These are phyloP conservation scores for Quercus lobata DNA, from an alignment of 331 rosid species.

Conservation along the genomic window DNA sequence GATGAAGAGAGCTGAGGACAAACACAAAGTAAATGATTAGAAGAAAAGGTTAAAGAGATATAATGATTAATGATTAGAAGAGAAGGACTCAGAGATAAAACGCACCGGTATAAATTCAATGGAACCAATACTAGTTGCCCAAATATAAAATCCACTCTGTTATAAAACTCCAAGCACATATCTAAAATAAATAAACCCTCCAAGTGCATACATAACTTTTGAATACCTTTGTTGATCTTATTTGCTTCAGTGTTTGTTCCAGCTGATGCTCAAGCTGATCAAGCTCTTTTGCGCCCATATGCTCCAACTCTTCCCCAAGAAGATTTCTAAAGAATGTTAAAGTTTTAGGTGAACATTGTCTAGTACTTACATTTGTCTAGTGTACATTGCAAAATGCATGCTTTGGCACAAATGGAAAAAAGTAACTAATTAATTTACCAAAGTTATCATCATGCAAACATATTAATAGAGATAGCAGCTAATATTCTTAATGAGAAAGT, in stretches of 20 bases:
- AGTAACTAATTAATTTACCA: background rate
- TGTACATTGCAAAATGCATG: background rate
- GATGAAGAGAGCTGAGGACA: too few relatives aligned
- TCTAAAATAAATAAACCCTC: too few relatives aligned
- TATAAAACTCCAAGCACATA: too few relatives aligned
- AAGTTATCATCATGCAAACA: background rate
- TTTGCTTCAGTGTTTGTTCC: slow-evolving; percentile 59
- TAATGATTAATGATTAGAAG: too few relatives aligned
- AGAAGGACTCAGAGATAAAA: too few relatives aligned
- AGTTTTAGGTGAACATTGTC: background rate
- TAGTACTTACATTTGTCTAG: background rate
- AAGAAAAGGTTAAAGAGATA: too few relatives aligned
- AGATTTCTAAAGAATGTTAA: slow-evolving; percentile 33
- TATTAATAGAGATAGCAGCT: too few relatives aligned
- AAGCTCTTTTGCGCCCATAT: slow-evolving; percentile 50
- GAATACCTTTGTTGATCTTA: slow-evolving; percentile 70
- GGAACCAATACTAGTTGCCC: too few relatives aligned
- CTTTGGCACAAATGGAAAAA: background rate
- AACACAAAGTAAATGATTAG: too few relatives aligned
- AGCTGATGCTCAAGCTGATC: slow-evolving; percentile 65
- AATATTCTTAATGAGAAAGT: too few relatives aligned
- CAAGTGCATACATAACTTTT: background rate
- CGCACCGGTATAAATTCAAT: too few relatives aligned
- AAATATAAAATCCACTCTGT: too few relatives aligned
- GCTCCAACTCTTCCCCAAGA: slow-evolving; percentile 76